Evolutionary conservation across 2,329 filamentous ascomycete genomes (phyloP), one percentile per base, ranked within the genome.

Genomic region (Pochonia chlamydosporia): DNA sequence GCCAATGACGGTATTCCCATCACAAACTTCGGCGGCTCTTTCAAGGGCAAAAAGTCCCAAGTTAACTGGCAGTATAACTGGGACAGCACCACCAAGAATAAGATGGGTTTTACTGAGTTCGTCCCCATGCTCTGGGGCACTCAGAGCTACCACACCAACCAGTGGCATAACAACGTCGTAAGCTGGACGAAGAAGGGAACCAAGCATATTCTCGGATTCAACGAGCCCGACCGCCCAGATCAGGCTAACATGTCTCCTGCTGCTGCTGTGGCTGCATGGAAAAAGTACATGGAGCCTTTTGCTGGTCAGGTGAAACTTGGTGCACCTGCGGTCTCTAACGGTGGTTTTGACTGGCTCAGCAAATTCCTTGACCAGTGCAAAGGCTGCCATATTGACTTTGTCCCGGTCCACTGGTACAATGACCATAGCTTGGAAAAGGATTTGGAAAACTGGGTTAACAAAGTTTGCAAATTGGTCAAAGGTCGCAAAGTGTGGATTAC

Each of bases 321-420:
- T 47, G 64, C 71, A 6, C 74, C 74, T 4, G 63, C 70, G 40
- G 72, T 77, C 35, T 74, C 73, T 52, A 75, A 74, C 55, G 70
- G 67, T 40, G 62, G 57, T 10, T 63, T 73, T 24, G 56, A 60
- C 41, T 77, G 68, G 64, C 60, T 76, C n/a, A 52, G 54, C 18
- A 55, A 61, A 25, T 76, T 76, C 62, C 39, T 75, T 28, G 46
- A 49, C n/a, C 54, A 58, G 6, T 75, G 73, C 60, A 54, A 52
- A 13, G 59, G 54, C 37, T 74, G 70, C 63, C 62, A 59, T 10
- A 67, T 76, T 42, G 70, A 74, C 56, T 70, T 67, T 51, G 52
- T 74, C 47, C 62, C 65, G 52, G 62, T 74, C 30, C 73, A 76
- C 53, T 75, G 72, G 71, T 75, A 76, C 50, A 68, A 69, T 47